Conservation (phyloP, 495 filamentous ascomycete genomes). For the Neurospora tetrasperma region DNA sequence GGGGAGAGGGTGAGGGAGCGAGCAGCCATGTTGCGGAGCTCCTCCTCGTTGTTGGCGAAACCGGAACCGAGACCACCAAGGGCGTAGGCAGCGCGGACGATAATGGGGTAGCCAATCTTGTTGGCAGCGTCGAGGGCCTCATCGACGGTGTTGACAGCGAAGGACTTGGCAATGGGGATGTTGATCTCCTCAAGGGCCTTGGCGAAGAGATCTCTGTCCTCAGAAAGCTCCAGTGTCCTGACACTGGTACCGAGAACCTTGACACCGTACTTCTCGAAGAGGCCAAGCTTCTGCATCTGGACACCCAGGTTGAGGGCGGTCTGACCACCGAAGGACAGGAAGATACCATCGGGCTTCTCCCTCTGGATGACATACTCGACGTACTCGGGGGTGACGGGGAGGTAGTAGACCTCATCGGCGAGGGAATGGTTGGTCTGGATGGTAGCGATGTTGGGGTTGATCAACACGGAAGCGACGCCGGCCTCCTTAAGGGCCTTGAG, state of each 20-base stretch:
- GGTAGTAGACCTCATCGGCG: slow-evolving; percentile 97
- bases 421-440: slow-evolving; percentile 95
- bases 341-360: slow-evolving; percentile 93
- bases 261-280: slow-evolving; percentile 91
- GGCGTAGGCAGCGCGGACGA: slow-evolving; percentile 92
- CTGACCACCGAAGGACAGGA: slow-evolving; percentile 94
- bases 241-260: slow-evolving; percentile 91
- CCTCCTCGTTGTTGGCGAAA: slow-evolving; percentile 90
- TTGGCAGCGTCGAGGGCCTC: slow-evolving; percentile 81
- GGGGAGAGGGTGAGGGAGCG: slow-evolving; percentile 89
- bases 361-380: slow-evolving; percentile 94
- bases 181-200: slow-evolving; percentile 84
- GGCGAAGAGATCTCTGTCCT: slow-evolving; percentile 91
- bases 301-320: slow-evolving; percentile 94
- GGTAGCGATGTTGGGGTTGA: slow-evolving; percentile 98
- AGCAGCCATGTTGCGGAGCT: slow-evolving; percentile 85
- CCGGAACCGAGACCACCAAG: slow-evolving; percentile 92
- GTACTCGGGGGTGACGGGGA: slow-evolving; percentile 92
- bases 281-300: slow-evolving; percentile 90
- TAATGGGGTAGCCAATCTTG: slow-evolving; percentile 88
- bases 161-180: slow-evolving; percentile 92
- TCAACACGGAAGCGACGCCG: slow-evolving; percentile 87
- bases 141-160: slow-evolving; percentile 82
- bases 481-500: slow-evolving; percentile 97
- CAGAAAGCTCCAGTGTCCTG: slow-evolving; percentile 85